Evolutionary conservation across 306 rosid species (phyloP).

Genomic region (Quercus glauca): DNA sequence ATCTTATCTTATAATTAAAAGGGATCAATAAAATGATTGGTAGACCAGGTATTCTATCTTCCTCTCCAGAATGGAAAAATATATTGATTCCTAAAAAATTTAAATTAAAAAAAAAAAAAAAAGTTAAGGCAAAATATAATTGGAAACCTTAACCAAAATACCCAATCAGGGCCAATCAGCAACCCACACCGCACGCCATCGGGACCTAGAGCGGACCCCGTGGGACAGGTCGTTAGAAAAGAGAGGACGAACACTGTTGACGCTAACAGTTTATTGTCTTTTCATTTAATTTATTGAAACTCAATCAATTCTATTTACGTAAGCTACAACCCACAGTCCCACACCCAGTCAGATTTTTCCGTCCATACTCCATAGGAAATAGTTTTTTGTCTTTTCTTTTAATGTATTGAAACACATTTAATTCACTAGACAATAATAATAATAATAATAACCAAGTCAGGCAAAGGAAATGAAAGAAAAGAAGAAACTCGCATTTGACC

Average conservation of each 20-base stretch:
- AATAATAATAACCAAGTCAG: neutral
- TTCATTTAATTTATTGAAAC: neutral
- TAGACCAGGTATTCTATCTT: no score
- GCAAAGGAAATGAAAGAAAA: neutral
- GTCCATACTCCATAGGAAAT: no score
- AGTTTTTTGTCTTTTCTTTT: no score
- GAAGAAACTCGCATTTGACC: constrained; percentile 45
- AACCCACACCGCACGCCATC: neutral
- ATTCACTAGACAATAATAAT: no score
- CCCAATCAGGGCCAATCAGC: neutral
- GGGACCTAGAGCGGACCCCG: constrained; percentile 10
- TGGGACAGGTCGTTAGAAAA: constrained; percentile 2
- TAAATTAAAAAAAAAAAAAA: neutral
- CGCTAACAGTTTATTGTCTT: neutral
- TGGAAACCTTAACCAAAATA: neutral
- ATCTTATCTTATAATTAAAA: no score
- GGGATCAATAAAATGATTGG: no score
- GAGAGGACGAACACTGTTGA: constrained; percentile 1
- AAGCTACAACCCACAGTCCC: neutral
- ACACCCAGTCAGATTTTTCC: no score
- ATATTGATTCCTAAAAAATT: no score
- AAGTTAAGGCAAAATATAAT: neutral
- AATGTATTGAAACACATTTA: no score
- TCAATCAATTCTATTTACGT: neutral
- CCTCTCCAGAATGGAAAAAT: no score